phyloP scores from a whole-genome alignment of 2,329 filamentous ascomycete species.

The Trichophyton simii region DNA sequence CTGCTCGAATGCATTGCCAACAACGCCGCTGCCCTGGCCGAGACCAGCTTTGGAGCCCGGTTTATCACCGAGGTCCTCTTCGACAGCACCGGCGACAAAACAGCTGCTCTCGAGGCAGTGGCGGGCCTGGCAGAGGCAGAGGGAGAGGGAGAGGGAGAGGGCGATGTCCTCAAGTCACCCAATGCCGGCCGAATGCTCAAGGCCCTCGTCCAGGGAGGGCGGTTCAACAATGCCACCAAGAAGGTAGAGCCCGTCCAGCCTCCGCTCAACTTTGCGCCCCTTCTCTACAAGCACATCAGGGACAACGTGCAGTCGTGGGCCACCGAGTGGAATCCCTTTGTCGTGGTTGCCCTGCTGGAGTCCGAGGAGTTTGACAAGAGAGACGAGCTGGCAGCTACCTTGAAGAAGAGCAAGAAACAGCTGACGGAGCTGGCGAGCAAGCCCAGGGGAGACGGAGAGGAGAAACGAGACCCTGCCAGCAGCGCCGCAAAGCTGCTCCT shows the following conservation, averaged over 20 bases:
- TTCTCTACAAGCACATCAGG: slow-evolving; percentile 72
- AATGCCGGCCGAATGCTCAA: slow-evolving; percentile 75
- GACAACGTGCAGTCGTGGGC: slow-evolving; percentile 70
- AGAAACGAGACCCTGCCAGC: slow-evolving; percentile 29
- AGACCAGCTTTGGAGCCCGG: slow-evolving; percentile 73
- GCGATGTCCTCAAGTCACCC: slow-evolving; percentile 48
- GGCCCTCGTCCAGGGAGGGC: slow-evolving; percentile 76
- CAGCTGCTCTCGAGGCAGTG: slow-evolving; percentile 57
- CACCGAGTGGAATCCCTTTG: slow-evolving; percentile 72
- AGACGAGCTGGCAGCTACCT: slow-evolving; percentile 52
- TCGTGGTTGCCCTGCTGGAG: slow-evolving; percentile 70
- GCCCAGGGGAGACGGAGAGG: slow-evolving; percentile 41
- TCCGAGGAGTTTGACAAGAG: slow-evolving; percentile 55
- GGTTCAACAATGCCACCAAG: slow-evolving; percentile 64
- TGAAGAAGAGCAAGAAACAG: slow-evolving; percentile 61
- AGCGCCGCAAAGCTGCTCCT: slow-evolving; percentile 37
- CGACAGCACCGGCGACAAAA: slow-evolving; percentile 61
- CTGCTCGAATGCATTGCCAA: slow-evolving; percentile 62
- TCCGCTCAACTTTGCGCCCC: slow-evolving; percentile 63
- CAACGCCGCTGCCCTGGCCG: slow-evolving; percentile 54
- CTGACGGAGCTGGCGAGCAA: slow-evolving; percentile 42
- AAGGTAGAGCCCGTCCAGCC: slow-evolving; percentile 60
- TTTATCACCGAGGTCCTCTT: slow-evolving; percentile 74
- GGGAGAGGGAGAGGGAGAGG: slow-evolving; percentile 16
- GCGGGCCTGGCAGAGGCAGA: slow-evolving; percentile 36